Conservation (phyloP, 106 monocot species). For the Chionographis japonica region DNA sequence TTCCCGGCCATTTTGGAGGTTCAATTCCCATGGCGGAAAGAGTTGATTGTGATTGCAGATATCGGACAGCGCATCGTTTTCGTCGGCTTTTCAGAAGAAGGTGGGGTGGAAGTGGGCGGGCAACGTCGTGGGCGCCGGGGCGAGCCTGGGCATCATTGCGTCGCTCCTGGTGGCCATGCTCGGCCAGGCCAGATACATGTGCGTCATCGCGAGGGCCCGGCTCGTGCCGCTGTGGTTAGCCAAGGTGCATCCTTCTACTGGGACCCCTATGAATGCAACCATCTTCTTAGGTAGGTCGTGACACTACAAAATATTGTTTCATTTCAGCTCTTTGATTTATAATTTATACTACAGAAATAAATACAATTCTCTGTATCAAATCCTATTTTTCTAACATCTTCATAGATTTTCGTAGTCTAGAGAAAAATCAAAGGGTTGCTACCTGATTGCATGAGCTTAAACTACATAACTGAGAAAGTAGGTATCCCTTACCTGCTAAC, state of each 20-base stretch:
- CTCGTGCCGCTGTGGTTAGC: conserved; percentile 60
- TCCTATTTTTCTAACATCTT: too few species aligned
- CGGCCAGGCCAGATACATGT: conserved; percentile 67
- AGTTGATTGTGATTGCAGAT: conserved; percentile 18
- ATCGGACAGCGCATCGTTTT: conserved; percentile 42
- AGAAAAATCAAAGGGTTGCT: too few species aligned
- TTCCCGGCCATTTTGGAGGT: too few species aligned
- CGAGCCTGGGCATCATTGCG: conserved; percentile 67
- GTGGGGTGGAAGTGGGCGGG: conserved; percentile 60
- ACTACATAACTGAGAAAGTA: too few species aligned
- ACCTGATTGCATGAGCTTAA: too few species aligned
- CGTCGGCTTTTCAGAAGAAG: conserved; percentile 42
- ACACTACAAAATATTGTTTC: too few species aligned
- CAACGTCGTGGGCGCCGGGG: conserved; percentile 56
- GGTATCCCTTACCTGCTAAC: too few species aligned
- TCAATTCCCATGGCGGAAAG: too few species aligned
- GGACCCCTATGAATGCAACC: conserved; percentile 71
- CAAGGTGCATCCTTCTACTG: conserved; percentile 71
- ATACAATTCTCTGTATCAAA: too few species aligned
- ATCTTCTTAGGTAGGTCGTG: conserved; percentile 51
- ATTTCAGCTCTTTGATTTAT: too few species aligned
- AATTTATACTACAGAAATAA: too few species aligned
- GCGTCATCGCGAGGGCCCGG: conserved; percentile 57
- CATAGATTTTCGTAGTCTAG: too few species aligned
- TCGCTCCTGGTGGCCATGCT: conserved; percentile 75